Conservation (phyloP, 2,329 filamentous ascomycete genomes). For the Ceratocystis diversiconidia region DNA sequence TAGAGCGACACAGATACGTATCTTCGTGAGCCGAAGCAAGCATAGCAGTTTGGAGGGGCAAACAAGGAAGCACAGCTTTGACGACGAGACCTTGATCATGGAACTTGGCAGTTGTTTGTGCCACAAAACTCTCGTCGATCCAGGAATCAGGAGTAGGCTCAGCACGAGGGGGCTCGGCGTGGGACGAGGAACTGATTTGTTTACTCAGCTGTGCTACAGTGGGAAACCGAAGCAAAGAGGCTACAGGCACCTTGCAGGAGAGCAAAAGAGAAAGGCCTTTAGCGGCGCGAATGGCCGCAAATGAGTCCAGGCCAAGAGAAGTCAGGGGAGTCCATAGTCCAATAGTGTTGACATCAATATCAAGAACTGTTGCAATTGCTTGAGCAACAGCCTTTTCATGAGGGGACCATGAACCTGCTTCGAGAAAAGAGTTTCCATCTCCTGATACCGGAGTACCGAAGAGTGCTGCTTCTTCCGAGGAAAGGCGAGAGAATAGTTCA, state of each 20-base stretch:
- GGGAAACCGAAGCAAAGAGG: slow-evolving; percentile 52
- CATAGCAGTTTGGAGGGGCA: slow-evolving; percentile 42
- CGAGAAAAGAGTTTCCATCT: not conserved
- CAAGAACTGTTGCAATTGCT: slow-evolving; percentile 38
- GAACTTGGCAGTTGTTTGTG: slow-evolving; percentile 20
- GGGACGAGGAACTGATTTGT: not conserved
- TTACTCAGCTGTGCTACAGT: slow-evolving; percentile 47
- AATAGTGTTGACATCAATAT: slow-evolving; percentile 34
- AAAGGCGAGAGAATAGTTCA: slow-evolving; percentile 28
- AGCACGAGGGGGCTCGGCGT: too few species aligned
- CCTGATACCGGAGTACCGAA: not conserved
- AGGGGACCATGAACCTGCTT: slow-evolving; percentile 31
- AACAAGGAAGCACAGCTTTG: slow-evolving; percentile 59
- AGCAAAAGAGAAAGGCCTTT: slow-evolving; percentile 37
- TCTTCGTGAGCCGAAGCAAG: slow-evolving; percentile 41
- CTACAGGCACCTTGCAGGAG: slow-evolving; percentile 44
- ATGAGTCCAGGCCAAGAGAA: slow-evolving; percentile 67
- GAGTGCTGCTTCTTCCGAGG: not conserved
- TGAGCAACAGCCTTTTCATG: slow-evolving; percentile 43
- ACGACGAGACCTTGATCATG: slow-evolving; percentile 24
- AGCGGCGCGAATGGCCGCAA: slow-evolving; percentile 61
- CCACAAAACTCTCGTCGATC: slow-evolving; percentile 25
- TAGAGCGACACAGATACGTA: slow-evolving; percentile 59
- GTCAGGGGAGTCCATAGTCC: slow-evolving; percentile 57
- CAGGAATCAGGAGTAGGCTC: not conserved